These are phyloP conservation scores for Hibiscus mutabilis DNA, from an alignment of 345 rosid genomes.

Conservation along the genomic window DNA sequence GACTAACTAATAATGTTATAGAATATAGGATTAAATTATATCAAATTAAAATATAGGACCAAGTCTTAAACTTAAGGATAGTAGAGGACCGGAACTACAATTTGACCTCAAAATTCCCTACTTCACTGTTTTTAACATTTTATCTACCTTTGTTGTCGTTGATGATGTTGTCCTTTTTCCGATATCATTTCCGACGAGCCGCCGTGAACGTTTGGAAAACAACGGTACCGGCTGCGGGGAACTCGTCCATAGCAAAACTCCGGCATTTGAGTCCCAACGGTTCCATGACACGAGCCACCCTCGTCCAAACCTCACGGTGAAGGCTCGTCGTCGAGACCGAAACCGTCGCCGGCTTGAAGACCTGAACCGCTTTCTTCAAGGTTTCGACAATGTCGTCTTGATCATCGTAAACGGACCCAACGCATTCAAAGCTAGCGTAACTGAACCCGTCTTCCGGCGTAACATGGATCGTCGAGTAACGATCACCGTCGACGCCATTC, in stretches of 20 bases:
- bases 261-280: constrained; percentile 73
- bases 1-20: neutral
- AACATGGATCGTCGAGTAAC: constrained; percentile 3
- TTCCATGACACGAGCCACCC: constrained; percentile 53
- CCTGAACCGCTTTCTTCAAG: neutral
- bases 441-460: constrained; percentile 71
- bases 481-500: constrained; percentile 65
- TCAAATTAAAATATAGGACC: neutral
- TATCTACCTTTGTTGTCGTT: neutral
- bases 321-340: constrained; percentile 63
- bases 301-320: constrained; percentile 47
- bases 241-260: constrained; percentile 61
- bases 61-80: neutral
- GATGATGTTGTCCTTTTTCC: neutral
- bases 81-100: neutral
- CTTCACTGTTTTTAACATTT: constrained; percentile 3
- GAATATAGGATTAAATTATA: neutral
- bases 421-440: constrained; percentile 89
- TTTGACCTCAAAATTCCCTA: neutral
- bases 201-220: constrained; percentile 70
- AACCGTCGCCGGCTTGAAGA: constrained; percentile 1
- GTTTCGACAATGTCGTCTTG: constrained; percentile 29
- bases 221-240: constrained; percentile 58
- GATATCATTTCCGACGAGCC: constrained; percentile 37
- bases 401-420: constrained; percentile 59